phyloP scores from a whole-genome alignment of 495 filamentous ascomycete species.

The Penicillium lagena region DNA sequence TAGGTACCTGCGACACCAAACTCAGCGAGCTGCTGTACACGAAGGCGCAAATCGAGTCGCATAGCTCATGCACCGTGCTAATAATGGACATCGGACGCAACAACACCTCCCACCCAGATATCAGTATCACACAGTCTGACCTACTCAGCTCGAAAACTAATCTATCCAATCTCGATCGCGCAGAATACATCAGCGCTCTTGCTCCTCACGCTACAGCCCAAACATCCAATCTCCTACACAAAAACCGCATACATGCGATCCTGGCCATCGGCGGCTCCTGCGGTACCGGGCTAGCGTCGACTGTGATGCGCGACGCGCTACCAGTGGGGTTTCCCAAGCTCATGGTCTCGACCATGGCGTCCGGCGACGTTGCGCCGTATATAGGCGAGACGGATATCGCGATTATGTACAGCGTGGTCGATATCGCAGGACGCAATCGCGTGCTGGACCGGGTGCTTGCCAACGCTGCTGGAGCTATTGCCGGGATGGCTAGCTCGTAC shows the following conservation, averaged over 20 bases:
- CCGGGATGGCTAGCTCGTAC: slow-evolving; percentile 47
- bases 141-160: slow-evolving; percentile 15
- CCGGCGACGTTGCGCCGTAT: slow-evolving; percentile 50
- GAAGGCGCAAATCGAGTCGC: slow-evolving; percentile 36
- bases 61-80: slow-evolving; percentile 25
- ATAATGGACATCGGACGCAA: slow-evolving; percentile 53
- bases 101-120: slow-evolving; percentile 30
- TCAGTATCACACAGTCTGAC: slow-evolving; percentile 38
- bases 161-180: slow-evolving; percentile 18
- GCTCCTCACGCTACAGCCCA: slow-evolving; percentile 27
- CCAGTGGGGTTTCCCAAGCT: slow-evolving; percentile 64
- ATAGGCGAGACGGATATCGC: slow-evolving; percentile 61
- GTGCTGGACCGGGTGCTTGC: slow-evolving; percentile 47
- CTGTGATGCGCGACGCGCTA: slow-evolving; percentile 50
- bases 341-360: slow-evolving; percentile 62
- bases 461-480: slow-evolving; percentile 56
- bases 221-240: slow-evolving; percentile 25
- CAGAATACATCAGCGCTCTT: slow-evolving; percentile 46
- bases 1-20: slow-evolving; percentile 69
- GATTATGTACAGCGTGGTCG: slow-evolving; percentile 64
- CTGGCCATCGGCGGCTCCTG: slow-evolving; percentile 52
- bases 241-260: slow-evolving; percentile 43
- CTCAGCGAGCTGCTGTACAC: slow-evolving; percentile 54
- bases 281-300: slow-evolving; percentile 49
- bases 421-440: slow-evolving; percentile 58